Evolutionary conservation across 768 basidiomycete species (phyloP).

Genomic region (Asterophora parasitica): DNA sequence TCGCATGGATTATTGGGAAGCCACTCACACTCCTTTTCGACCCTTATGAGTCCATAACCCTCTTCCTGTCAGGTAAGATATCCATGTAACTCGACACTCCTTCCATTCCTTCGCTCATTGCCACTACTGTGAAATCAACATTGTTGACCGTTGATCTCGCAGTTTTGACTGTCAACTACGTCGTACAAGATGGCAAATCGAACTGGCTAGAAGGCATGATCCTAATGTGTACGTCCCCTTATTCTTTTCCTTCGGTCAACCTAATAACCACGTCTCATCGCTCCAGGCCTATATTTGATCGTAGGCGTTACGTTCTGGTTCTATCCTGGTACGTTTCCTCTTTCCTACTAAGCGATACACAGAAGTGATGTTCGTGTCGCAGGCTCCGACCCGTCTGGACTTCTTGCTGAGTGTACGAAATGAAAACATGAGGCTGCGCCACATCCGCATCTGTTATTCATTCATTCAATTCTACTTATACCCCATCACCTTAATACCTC

Average conservation of each 20-base stretch:
- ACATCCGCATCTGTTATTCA: too few species aligned
- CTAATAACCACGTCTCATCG: neutral
- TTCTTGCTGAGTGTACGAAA: constrained; percentile 20
- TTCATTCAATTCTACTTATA: neutral
- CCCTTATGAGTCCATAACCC: constrained; percentile 75
- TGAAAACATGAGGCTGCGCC: neutral
- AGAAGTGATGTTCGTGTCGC: neutral
- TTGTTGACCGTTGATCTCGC: neutral
- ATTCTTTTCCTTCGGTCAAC: neutral
- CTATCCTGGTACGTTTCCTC: constrained; percentile 36
- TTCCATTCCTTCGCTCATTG: neutral
- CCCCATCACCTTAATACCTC: neutral
- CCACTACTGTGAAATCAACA: neutral
- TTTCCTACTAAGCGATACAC: neutral
- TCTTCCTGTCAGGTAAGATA: constrained; percentile 41
- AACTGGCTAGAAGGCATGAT: constrained; percentile 87
- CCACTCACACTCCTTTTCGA: constrained; percentile 69
- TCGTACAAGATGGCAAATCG: constrained; percentile 79
- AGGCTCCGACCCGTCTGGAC: constrained; percentile 29
- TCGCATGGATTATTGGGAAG: constrained; percentile 80
- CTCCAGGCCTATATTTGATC: constrained; percentile 63
- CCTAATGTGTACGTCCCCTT: constrained; percentile 53
- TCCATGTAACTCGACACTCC: neutral
- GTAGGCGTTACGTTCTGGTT: constrained; percentile 69
- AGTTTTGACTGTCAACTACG: constrained; percentile 84